Conservation (phyloP, 2,329 filamentous ascomycete genomes). For the Pseudogymnoascus sp. region DNA sequence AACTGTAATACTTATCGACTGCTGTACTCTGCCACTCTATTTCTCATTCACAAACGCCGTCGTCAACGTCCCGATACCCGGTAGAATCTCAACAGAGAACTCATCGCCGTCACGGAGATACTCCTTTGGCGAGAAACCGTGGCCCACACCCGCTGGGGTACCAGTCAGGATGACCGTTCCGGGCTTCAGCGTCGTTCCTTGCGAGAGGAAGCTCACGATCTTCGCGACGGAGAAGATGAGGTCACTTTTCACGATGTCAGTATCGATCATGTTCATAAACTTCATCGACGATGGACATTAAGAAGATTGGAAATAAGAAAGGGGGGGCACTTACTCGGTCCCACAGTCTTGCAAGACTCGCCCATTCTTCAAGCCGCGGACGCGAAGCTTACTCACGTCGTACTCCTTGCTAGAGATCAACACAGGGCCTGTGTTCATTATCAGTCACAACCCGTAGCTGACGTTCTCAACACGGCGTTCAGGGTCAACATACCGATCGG, state of each 20-base stretch:
- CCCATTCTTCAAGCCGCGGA: conserved; percentile 43
- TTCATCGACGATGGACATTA: not conserved
- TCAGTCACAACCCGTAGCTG: not conserved
- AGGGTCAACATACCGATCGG: conserved; percentile 31
- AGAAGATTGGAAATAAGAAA: not conserved
- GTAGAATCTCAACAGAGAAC: conserved; percentile 41
- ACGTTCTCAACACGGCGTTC: not conserved
- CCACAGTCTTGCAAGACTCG: conserved; percentile 37
- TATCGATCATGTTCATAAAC: not conserved
- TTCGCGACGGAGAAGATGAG: conserved; percentile 45
- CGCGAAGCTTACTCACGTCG: conserved; percentile 34
- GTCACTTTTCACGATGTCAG: conserved; percentile 34
- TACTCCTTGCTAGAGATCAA: conserved; percentile 37
- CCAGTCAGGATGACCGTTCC: conserved; percentile 40
- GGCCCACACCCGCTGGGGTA: conserved; percentile 35
- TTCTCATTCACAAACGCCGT: conserved; percentile 33
- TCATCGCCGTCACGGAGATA: conserved; percentile 39
- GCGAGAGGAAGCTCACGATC: conserved; percentile 34
- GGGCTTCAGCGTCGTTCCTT: conserved; percentile 37
- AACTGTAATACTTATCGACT: conserved; percentile 7
- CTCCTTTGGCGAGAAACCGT: conserved; percentile 30
- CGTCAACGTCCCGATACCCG: conserved; percentile 41
- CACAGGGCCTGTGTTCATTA: conserved; percentile 34
- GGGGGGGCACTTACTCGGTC: not conserved
- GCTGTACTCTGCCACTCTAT: conserved; percentile 1